Percentiles rank a stretch among this genome's conserved stretches.
Conservation (phyloP, 345 rosid species). For the Sonneratia caseolaris region DNA sequence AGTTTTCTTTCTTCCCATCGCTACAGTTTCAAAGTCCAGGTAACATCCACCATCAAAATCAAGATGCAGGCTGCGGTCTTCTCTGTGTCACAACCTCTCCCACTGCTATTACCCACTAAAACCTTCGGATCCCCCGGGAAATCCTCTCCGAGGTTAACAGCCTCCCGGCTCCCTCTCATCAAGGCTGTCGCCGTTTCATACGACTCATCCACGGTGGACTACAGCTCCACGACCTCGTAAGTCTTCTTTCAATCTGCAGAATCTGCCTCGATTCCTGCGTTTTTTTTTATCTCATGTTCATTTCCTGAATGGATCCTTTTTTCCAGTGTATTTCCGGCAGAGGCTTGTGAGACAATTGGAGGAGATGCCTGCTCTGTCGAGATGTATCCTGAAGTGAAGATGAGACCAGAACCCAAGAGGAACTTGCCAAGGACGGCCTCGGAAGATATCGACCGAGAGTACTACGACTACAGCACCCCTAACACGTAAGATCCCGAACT, state of each 20-base stretch:
- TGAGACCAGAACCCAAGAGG: slow-evolving; percentile 25
- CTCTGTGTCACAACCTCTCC: slow-evolving; percentile 12
- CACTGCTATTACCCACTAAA: slow-evolving; percentile 18
- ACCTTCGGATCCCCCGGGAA: slow-evolving; percentile 17
- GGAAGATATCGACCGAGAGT: slow-evolving; percentile 61
- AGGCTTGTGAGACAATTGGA: slow-evolving; percentile 58
- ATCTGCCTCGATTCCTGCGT: neutral
- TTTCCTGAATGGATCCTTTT: too few species aligned
- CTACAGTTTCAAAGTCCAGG: neutral
- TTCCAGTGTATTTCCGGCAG: slow-evolving; percentile 57
- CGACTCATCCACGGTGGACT: slow-evolving; percentile 35
- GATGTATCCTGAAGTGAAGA: slow-evolving; percentile 66
- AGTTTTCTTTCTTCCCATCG: neutral
- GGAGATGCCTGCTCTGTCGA: slow-evolving; percentile 50
- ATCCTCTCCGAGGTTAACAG: slow-evolving; percentile 12
- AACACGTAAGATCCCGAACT: slow-evolving; percentile 43
- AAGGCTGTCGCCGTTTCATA: slow-evolving; percentile 15
- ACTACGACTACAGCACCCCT: slow-evolving; percentile 47
- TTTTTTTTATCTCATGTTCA: neutral
- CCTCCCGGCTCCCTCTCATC: slow-evolving; percentile 9
- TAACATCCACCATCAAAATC: neutral
- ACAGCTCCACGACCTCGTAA: slow-evolving; percentile 41
- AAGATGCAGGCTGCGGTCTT: slow-evolving; percentile 29
- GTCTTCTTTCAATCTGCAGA: neutral
- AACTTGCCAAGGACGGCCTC: slow-evolving; percentile 16